phyloP scores from a whole-genome alignment of 2,329 filamentous ascomycete genomes.

The Aurifilum marmelostoma region DNA sequence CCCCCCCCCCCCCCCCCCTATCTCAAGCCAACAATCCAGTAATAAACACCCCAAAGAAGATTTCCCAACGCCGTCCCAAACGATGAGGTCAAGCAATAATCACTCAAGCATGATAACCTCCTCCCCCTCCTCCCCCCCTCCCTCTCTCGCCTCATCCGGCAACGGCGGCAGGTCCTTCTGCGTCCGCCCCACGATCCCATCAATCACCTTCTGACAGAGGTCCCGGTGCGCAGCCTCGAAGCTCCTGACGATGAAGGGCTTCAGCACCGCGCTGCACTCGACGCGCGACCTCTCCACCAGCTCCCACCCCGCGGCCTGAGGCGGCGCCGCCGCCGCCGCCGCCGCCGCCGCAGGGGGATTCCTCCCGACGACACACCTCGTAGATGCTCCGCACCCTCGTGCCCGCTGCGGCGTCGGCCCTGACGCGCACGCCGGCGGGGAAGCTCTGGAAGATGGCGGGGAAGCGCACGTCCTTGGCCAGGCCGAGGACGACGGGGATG shows the following conservation, averaged over 20 bases:
- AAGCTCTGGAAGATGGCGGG: constrained; percentile 49
- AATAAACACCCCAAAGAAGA: too few species aligned
- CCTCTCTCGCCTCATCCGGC: background rate
- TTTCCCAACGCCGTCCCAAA: background rate
- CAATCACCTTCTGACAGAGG: constrained; percentile 38
- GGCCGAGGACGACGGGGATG: constrained; percentile 41
- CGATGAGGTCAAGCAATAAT: too few species aligned
- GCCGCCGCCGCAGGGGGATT: too few species aligned
- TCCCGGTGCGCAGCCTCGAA: constrained; percentile 38
- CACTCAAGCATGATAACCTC: background rate
- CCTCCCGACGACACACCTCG: constrained; percentile 32
- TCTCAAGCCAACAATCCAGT: background rate
- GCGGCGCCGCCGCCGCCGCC: too few species aligned
- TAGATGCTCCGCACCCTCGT: constrained; percentile 48
- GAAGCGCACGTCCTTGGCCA: constrained; percentile 44
- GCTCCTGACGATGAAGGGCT: constrained; percentile 40
- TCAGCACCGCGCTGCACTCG: constrained; percentile 40
- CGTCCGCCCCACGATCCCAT: constrained; percentile 31
- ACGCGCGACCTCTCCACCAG: constrained; percentile 41
- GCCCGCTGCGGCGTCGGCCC: constrained; percentile 47
- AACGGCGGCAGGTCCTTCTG: constrained; percentile 23
- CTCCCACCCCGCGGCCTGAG: constrained; percentile 39
- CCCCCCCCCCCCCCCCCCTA: too few species aligned
- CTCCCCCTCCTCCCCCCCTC: too few species aligned
- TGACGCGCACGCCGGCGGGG: constrained; percentile 45